Base-by-base conservation (phyloP, 2,329 filamentous ascomycete genomes). In the Elsinoe necatrix region DNA sequence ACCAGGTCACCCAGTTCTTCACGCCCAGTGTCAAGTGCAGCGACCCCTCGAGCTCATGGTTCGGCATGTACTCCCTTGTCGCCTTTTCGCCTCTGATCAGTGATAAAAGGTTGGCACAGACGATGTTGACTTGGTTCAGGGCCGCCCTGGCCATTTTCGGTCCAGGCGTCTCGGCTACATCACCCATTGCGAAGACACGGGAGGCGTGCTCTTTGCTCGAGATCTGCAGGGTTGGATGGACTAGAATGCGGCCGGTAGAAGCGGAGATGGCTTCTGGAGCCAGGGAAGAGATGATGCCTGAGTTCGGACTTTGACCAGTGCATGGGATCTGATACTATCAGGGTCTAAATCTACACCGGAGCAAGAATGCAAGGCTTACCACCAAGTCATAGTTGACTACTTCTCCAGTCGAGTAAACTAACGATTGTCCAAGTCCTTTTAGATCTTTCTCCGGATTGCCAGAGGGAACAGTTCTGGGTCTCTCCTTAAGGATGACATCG, bases 121-220 rank as follows among this genome's bases (percentile, higher is more conserved):
- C 42, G 14, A 47, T 25, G 42, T 47, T 18, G 4, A 47, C 42
- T 29, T 47, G 42, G 16, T 18, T 29, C 21, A 47, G 21, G 8
- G 42, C 42, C 0, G 80, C 75, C 7, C 81, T 73, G 0, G 77
- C 80, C 42, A 67, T 69, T 63, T 83, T 83, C 3, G 77, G 77
- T 0, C 74, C 72, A 1, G 75, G 76, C 2, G 67, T 67, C 23
- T 80, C 78, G 2, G 81, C 77, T 2, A 87, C 80, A 60, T 86
- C 83, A 18, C 84, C 84, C 18, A 81, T 77, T 1, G 78, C 79
- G 62, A 82, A 86, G 1, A 86, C 72, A 59, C 81, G 76, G 1
- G 75, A 71, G 8, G 77, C 7, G 11, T 25, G 70, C 0, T 60
- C 58, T 1, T 73, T 67, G 61, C 80, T 77, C 5, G 67, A 63